Conservation (phyloP, 164 flowering plant genomes). For the Santalum album region DNA sequence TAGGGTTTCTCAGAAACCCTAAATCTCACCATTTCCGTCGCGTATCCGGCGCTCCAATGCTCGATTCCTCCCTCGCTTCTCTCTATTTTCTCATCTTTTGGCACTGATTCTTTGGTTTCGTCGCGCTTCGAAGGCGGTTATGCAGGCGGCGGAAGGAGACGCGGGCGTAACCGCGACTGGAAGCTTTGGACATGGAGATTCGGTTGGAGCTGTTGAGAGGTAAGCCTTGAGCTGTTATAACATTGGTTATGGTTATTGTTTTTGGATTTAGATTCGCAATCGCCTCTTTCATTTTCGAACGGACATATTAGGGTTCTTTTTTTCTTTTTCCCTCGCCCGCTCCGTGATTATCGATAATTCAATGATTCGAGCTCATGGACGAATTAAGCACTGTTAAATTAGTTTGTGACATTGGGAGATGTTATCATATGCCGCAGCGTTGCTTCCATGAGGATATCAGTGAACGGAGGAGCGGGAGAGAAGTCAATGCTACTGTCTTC, state of each 20-base stretch:
- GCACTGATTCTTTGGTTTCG: conserved; percentile 6
- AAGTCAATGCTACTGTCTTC: background rate
- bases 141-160: conserved; percentile 24
- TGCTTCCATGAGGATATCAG: conserved; percentile 17
- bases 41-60: background rate
- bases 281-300: background rate
- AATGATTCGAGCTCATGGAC: too few species aligned
- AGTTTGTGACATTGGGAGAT: too few species aligned
- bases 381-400: too few species aligned
- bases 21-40: conserved; percentile 13
- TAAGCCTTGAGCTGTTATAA: conserved; percentile 5
- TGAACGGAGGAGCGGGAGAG: background rate
- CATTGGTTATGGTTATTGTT: too few species aligned
- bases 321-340: too few species aligned
- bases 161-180: conserved; percentile 20
- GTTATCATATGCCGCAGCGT: conserved; percentile 6
- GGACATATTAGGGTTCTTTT: conserved; percentile 22
- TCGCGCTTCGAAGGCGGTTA: background rate
- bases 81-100: conserved; percentile 4
- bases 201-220: conserved; percentile 29
- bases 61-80: conserved; percentile 13
- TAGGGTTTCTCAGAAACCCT: conserved; percentile 29
- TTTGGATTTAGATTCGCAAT: background rate
- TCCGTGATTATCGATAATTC: too few species aligned
- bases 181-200: conserved; percentile 28